A percentile compares a stretch with the other conserved stretches of the same genome.
Evolutionary conservation across 1,284 basidiomycete species (phyloP).

Genomic region (Somion occarium): DNA sequence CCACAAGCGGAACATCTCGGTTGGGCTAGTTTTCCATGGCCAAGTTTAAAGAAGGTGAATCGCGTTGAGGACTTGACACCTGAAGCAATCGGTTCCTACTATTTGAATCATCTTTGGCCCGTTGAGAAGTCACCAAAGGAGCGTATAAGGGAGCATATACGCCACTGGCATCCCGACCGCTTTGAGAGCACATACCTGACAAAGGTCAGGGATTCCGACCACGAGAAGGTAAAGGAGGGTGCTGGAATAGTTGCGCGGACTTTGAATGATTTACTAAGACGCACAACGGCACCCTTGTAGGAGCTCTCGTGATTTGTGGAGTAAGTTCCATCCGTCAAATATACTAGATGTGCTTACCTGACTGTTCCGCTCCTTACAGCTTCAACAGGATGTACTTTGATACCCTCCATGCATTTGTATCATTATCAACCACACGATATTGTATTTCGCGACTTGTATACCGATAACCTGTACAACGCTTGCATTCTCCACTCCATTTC

Average conservation of each 20-base stretch:
- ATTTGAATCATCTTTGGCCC: conserved; percentile 50
- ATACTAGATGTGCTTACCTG: conserved; percentile 8
- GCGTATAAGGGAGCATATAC: conserved; percentile 54
- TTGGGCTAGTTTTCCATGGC: conserved; percentile 71
- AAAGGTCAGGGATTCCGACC: conserved; percentile 40
- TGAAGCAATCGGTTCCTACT: conserved; percentile 50
- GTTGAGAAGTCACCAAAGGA: conserved; percentile 47
- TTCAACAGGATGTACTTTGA: conserved; percentile 19
- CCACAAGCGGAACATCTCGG: conserved; percentile 27
- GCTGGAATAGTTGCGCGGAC: conserved; percentile 45
- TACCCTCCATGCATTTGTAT: conserved; percentile 25
- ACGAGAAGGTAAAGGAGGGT: conserved; percentile 34
- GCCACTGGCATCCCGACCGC: conserved; percentile 40
- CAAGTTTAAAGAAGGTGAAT: conserved; percentile 50
- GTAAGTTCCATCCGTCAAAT: conserved; percentile 12
- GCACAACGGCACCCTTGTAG: conserved; percentile 16
- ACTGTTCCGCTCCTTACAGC: conserved; percentile 7
- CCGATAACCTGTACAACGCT: neutral
- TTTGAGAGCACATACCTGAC: conserved; percentile 38
- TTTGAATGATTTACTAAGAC: conserved; percentile 45
- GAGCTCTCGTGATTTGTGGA: conserved; percentile 20
- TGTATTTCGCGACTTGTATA: neutral
- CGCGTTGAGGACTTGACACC: conserved; percentile 55
- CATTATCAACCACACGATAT: conserved; percentile 10
- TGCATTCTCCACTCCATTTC: conserved; percentile 2